Evolutionary conservation across 805 yeast genomes (phyloP).

Genomic region (Ogataea wickerhamii): DNA sequence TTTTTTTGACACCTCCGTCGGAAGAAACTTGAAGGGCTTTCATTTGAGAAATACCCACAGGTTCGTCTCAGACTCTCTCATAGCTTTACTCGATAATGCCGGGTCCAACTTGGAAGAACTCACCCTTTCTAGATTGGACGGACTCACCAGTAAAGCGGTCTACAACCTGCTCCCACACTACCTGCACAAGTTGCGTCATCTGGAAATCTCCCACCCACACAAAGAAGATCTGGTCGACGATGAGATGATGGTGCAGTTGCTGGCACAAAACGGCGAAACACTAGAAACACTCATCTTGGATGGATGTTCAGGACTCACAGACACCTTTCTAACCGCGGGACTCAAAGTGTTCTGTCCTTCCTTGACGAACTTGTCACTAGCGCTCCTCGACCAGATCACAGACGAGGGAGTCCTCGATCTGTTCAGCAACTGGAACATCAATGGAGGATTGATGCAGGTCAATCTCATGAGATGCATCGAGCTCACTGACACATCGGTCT

Average conservation of each 20-base stretch:
- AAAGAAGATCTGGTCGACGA: conserved; percentile 65
- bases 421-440: conserved; percentile 53
- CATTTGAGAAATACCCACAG: conserved; percentile 81
- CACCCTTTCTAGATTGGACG: conserved; percentile 68
- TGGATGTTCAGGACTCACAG: conserved; percentile 74
- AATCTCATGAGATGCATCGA: conserved; percentile 63
- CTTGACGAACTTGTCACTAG: conserved; percentile 57
- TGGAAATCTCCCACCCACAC: conserved; percentile 69
- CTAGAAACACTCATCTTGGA: conserved; percentile 58
- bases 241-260: conserved; percentile 56
- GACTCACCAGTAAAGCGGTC: conserved; percentile 52
- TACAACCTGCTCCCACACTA: conserved; percentile 66
- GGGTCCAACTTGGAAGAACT: conserved; percentile 53
- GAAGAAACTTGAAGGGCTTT: conserved; percentile 52
- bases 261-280: conserved; percentile 60
- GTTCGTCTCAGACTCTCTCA: conserved; percentile 63
- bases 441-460: conserved; percentile 57
- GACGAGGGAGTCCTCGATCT: conserved; percentile 61
- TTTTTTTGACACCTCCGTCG: conserved; percentile 56
- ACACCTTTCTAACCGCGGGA: conserved; percentile 55
- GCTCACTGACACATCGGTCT: conserved; percentile 59
- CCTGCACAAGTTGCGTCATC: conserved; percentile 46
- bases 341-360: conserved; percentile 53
- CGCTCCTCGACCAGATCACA: conserved; percentile 59
- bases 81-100: conserved; percentile 58